These are phyloP conservation scores for Globisporangium solare DNA, from an alignment of 352 stramenopile genomes.

Conservation along the genomic window DNA sequence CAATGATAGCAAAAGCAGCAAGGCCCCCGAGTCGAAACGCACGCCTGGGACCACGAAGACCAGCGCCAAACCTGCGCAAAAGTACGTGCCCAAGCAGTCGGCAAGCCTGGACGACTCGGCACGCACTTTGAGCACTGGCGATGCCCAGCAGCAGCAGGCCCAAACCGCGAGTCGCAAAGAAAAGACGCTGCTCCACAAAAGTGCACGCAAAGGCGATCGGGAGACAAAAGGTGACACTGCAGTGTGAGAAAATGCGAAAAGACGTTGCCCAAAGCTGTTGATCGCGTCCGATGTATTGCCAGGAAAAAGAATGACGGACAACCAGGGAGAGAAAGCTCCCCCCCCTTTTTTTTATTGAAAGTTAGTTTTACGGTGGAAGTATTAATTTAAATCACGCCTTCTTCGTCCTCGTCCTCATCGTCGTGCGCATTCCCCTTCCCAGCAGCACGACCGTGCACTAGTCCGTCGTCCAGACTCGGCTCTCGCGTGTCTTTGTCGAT, in stretches of 20 bases:
- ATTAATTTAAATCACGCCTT: background rate
- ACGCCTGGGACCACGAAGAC: background rate
- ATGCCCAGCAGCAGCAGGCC: background rate
- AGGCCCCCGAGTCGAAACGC: background rate
- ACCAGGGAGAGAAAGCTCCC: no score
- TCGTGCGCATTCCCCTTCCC: background rate
- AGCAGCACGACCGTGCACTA: background rate
- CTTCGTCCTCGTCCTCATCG: background rate
- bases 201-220: no score
- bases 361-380: no score
- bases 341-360: no score
- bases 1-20: background rate
- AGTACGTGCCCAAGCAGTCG: background rate
- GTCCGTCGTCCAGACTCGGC: slow-evolving; percentile 16
- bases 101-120: background rate
- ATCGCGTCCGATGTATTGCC: no score
- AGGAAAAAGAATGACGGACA: no score
- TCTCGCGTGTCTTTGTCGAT: slow-evolving; percentile 52
- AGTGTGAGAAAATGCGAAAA: no score
- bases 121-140: background rate
- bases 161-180: no score
- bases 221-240: no score
- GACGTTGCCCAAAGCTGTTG: no score
- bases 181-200: no score
- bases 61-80: background rate